Evolutionary conservation across 495 filamentous ascomycete species (phyloP), one percentile per base, ranked within the genome.

Genomic region (Hypoxylon intermedium): DNA sequence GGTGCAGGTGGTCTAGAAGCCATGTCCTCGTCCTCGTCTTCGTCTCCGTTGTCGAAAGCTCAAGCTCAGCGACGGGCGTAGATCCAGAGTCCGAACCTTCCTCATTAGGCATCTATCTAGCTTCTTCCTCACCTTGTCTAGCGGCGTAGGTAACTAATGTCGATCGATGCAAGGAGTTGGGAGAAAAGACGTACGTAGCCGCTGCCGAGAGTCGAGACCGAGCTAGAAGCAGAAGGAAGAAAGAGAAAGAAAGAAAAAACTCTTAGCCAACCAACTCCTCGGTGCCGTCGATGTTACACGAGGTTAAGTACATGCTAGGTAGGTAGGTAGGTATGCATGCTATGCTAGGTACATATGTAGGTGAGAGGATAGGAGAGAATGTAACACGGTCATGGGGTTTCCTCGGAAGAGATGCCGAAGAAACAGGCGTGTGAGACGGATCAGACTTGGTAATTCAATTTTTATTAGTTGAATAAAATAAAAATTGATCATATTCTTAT

Each of bases 391-490:
- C 49, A 55, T 45, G 13, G 38, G 34, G 31, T 53, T 15, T 37
- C 12, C 34, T 58, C 53, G 60, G 60, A 63, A 63, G 3, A 31
- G 6, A 31, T 42, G 48, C 60, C 53, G 49, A 63, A 42, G 30
- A 20, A 33, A 46, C 34, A 44, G 36, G 15, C n/a, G 37, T 15
- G 16, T 18, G 18, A 58, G 24, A 26, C 24, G n/a, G n/a, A n/a
- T n/a, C n/a, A n/a, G n/a, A n/a, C n/a, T n/a, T n/a, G n/a, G n/a
- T n/a, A n/a, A n/a, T n/a, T n/a, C n/a, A n/a, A n/a, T n/a, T n/a
- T n/a, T n/a, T n/a, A n/a, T n/a, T n/a, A n/a, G n/a, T n/a, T n/a
- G n/a, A n/a, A n/a, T n/a, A n/a, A n/a, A n/a, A n/a, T n/a, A n/a
- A n/a, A n/a, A n/a, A n/a, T n/a, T n/a, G n/a, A n/a, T n/a, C n/a